phyloP scores from a whole-genome alignment of 371 early-diverging fungal species.

The Paraphysoderma sedebokerense region DNA sequence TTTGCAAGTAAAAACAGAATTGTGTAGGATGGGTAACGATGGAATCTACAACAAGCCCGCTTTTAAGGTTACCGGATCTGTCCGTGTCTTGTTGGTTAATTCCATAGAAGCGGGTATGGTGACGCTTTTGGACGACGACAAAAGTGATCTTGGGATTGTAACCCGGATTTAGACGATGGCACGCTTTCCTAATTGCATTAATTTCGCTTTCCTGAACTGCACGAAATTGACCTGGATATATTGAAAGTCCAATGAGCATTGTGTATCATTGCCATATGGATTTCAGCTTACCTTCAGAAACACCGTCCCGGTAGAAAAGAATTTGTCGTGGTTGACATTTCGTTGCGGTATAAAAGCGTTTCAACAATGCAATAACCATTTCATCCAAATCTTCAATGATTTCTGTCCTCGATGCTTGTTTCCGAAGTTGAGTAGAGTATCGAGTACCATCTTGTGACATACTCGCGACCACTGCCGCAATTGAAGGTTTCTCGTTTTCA shows the following conservation, averaged over 20 bases:
- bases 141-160: constrained; percentile 80
- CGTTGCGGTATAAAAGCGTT: constrained; percentile 12
- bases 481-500: constrained; percentile 13
- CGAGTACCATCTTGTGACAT: constrained; percentile 9
- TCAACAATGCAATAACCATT: constrained; percentile 25
- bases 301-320: constrained; percentile 57
- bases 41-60: constrained; percentile 88
- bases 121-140: constrained; percentile 88
- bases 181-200: constrained; percentile 56
- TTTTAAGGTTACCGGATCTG: constrained; percentile 43
- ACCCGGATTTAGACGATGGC: constrained; percentile 30
- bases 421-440: constrained; percentile 1
- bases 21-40: constrained; percentile 62
- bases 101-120: constrained; percentile 86
- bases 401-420: constrained; percentile 10
- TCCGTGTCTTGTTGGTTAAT: constrained; percentile 23
- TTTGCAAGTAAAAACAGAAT: constrained; percentile 83
- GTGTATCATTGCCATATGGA: no score
- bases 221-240: constrained; percentile 71
- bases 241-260: no score
- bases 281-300: no score
- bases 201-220: constrained; percentile 64
- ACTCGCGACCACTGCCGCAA: constrained; percentile 8
- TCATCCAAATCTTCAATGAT: constrained; percentile 26
- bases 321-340: constrained; percentile 21